Base-by-base conservation (phyloP, 805 yeast genomes). In the Ogataea siamensis region DNA sequence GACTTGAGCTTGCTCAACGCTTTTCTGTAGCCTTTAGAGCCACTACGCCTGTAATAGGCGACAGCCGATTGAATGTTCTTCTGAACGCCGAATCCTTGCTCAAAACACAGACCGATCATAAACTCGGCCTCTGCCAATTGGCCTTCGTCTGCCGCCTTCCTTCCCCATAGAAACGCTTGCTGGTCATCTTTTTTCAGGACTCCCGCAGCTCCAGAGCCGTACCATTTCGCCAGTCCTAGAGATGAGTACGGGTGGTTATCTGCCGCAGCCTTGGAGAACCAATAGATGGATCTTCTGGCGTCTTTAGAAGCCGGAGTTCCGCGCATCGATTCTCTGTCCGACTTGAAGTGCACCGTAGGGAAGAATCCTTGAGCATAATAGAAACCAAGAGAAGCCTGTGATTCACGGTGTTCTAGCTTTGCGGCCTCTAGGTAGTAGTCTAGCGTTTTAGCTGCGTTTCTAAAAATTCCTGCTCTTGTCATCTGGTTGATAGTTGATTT, bases 191-290 rank as follows among this genome's bases (percentile, higher is more conserved):
- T 70, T 28, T 63, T 62, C 28, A 83, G 56, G 1, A 76, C 63
- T 2, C 70, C 75, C 10, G 68, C 67, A 0, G 77, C 78, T 2
- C 94, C 94, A 0, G 87, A 78, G 9, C 83, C 68, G 49, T 80
- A 77, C 89, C 91, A 83, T 32, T 88, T 88, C 42, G 83, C 75
- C 23, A 84, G 61, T 0, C 86, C 87, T 55, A 84, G 66, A 55
- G 83, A 83, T 3, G 86, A 80, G 52, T 80, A 75, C 0, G 81
- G 70, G 50, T 82, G 80, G 11, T 81, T 83, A 42, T 71, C 67
- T 28, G 68, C 71, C 32, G 88, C 87, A 3, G 86, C 81, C 37
- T 76, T 68, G 7, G 80, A 67, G 58, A 83, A 85, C 89, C 91
- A 85, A 10, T 83, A 83, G 33, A 84, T 70, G 7, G 84, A 75